Evolutionary conservation across 2,329 filamentous ascomycete species (phyloP).

Genomic region (Claviceps arundinis): DNA sequence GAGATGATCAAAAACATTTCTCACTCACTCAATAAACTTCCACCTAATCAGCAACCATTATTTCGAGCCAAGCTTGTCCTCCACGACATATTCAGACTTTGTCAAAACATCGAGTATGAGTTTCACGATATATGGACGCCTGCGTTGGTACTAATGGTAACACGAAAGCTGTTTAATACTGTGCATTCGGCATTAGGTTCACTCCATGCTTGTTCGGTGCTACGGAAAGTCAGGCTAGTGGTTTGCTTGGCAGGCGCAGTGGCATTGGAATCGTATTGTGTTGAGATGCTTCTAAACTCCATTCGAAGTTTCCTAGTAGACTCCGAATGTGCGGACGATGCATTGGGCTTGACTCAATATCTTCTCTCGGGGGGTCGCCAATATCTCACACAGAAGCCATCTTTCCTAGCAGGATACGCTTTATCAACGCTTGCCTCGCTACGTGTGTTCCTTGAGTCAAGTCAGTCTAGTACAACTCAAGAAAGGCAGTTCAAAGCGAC

Average conservation of each 20-base stretch:
- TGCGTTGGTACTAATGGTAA: constrained; percentile 57
- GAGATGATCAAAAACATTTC: constrained; percentile 55
- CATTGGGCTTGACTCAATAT: constrained; percentile 75
- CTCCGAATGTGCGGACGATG: constrained; percentile 79
- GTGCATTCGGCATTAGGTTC: constrained; percentile 76
- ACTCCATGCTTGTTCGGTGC: constrained; percentile 70
- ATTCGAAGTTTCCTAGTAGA: constrained; percentile 69
- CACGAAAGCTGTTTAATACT: constrained; percentile 65
- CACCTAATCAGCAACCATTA: constrained; percentile 71
- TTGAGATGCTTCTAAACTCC: constrained; percentile 81
- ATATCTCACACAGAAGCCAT: constrained; percentile 52
- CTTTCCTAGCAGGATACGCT: constrained; percentile 69
- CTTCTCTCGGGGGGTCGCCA: constrained; percentile 54
- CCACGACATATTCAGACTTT: constrained; percentile 66
- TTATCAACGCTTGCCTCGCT: constrained; percentile 71
- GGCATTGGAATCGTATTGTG: constrained; percentile 64
- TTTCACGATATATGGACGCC: constrained; percentile 59
- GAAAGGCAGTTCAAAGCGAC: constrained; percentile 71
- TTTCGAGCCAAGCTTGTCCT: constrained; percentile 70
- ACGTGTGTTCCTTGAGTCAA: constrained; percentile 59
- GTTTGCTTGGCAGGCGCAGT: constrained; percentile 63
- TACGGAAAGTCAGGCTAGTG: constrained; percentile 74
- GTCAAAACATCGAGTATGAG: constrained; percentile 54
- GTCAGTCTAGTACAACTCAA: constrained; percentile 68
- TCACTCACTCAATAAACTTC: constrained; percentile 50